Conservation (phyloP, 148 eudicot species). For the Euryodendron excelsum region DNA sequence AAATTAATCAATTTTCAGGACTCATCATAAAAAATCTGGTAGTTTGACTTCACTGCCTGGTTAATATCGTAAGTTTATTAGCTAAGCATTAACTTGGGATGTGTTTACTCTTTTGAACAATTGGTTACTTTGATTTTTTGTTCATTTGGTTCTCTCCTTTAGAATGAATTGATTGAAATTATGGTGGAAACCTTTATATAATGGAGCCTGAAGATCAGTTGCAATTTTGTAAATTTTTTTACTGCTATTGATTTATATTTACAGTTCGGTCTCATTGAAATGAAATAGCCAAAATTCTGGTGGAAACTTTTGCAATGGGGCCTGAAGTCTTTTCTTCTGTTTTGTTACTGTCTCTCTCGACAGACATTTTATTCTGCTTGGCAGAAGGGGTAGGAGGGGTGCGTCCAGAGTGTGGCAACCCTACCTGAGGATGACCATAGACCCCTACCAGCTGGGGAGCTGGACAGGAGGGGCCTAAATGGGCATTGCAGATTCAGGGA, state of each 20-base stretch:
- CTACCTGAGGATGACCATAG: too few relatives aligned
- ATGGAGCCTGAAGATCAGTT: background rate
- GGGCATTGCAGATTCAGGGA: too few relatives aligned
- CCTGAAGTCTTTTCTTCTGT: background rate
- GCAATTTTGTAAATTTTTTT: too few relatives aligned
- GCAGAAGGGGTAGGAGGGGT: too few relatives aligned
- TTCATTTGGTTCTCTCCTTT: background rate
- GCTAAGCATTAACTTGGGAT: background rate
- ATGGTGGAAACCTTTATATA: background rate
- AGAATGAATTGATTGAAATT: background rate
- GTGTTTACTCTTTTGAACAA: background rate
- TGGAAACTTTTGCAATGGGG: background rate
- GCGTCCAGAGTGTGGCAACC: too few relatives aligned
- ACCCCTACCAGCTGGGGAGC: too few relatives aligned
- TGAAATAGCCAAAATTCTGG: too few relatives aligned
- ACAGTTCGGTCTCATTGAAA: background rate
- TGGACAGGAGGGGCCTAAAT: too few relatives aligned
- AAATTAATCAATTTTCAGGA: background rate
- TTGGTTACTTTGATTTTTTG: background rate
- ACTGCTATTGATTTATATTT: background rate
- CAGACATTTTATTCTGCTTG: too few relatives aligned
- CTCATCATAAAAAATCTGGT: background rate
- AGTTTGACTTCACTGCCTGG: background rate
- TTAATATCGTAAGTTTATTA: too few relatives aligned
- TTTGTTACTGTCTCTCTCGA: background rate